These are phyloP conservation scores for Claviceps fusiformis DNA, from an alignment of 2,329 filamentous ascomycete species.

Conservation along the genomic window DNA sequence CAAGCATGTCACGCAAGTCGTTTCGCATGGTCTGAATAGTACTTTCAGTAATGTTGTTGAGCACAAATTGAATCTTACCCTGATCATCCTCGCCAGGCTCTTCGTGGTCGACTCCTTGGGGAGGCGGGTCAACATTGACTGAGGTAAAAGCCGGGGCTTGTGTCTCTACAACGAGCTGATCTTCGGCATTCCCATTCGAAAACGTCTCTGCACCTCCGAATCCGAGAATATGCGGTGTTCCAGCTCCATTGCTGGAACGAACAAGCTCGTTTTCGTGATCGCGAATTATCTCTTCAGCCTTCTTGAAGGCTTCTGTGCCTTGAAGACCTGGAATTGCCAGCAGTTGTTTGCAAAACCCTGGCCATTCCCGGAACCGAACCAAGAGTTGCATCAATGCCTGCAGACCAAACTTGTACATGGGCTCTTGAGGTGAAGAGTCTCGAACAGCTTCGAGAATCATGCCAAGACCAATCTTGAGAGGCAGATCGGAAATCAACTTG, in stretches of 20 bases:
- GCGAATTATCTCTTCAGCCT: slow-evolving; percentile 66
- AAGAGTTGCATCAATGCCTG: slow-evolving; percentile 87
- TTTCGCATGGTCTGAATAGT: slow-evolving; percentile 75
- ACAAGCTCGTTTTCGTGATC: slow-evolving; percentile 49
- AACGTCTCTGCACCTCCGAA: slow-evolving; percentile 33
- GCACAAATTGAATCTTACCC: slow-evolving; percentile 85
- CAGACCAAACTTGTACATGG: slow-evolving; percentile 97
- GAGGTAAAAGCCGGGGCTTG: slow-evolving; percentile 61
- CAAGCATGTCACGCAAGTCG: slow-evolving; percentile 66
- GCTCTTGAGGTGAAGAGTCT: slow-evolving; percentile 66
- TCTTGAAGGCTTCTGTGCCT: slow-evolving; percentile 71
- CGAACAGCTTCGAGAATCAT: slow-evolving; percentile 97
- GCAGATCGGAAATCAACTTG: slow-evolving; percentile 77
- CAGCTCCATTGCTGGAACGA: slow-evolving; percentile 39
- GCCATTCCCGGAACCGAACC: slow-evolving; percentile 77
- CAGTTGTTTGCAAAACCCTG: slow-evolving; percentile 80
- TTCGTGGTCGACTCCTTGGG: slow-evolving; percentile 52
- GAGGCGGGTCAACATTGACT: slow-evolving; percentile 60
- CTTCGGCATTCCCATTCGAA: slow-evolving; percentile 59
- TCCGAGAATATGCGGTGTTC: slow-evolving; percentile 21
- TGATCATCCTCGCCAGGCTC: slow-evolving; percentile 76
- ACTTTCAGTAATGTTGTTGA: slow-evolving; percentile 90
- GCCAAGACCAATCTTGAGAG: slow-evolving; percentile 82
- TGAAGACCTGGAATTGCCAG: slow-evolving; percentile 70
- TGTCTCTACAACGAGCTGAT: slow-evolving; percentile 43